Evolutionary conservation across 805 yeast species (phyloP).

Genomic region (Ogataea neopini): DNA sequence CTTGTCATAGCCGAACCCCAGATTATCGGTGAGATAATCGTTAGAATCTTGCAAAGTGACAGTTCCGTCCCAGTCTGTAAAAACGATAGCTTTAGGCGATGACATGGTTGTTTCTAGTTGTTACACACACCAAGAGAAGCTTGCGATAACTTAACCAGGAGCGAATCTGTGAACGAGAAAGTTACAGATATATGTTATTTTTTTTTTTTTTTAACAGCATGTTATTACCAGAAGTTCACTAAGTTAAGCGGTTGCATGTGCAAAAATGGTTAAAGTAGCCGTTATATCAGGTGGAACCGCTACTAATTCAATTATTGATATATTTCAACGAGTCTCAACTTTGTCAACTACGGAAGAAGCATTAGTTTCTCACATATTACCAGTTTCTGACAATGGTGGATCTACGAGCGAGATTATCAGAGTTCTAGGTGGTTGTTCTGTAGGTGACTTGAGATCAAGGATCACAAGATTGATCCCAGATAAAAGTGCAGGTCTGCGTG

Average conservation of each 20-base stretch:
- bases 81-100: conserved; percentile 64
- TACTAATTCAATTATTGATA: conserved; percentile 70
- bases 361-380: conserved; percentile 64
- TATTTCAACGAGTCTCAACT: conserved; percentile 48
- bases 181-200: neutral
- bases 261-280: conserved; percentile 31
- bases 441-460: conserved; percentile 87
- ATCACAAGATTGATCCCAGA: conserved; percentile 71
- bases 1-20: conserved; percentile 78
- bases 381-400: conserved; percentile 92
- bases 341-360: neutral
- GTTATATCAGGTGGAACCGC: conserved; percentile 85
- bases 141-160: too few species aligned
- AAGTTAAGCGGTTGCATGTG: neutral
- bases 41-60: conserved; percentile 94
- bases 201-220: neutral
- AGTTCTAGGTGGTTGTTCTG: conserved; percentile 92
- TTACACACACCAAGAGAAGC: too few species aligned
- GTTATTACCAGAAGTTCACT: too few species aligned
- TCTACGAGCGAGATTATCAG: conserved; percentile 87
- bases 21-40: conserved; percentile 83
- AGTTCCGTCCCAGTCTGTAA: conserved; percentile 98
- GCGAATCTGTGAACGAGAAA: neutral
- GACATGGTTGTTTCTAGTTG: conserved; percentile 4
- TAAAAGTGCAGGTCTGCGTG: conserved; percentile 38